Evolutionary conservation across 2,329 filamentous ascomycete genomes (phyloP), one percentile per base, ranked within the genome.

Genomic region (Aspergillus calidoustus): DNA sequence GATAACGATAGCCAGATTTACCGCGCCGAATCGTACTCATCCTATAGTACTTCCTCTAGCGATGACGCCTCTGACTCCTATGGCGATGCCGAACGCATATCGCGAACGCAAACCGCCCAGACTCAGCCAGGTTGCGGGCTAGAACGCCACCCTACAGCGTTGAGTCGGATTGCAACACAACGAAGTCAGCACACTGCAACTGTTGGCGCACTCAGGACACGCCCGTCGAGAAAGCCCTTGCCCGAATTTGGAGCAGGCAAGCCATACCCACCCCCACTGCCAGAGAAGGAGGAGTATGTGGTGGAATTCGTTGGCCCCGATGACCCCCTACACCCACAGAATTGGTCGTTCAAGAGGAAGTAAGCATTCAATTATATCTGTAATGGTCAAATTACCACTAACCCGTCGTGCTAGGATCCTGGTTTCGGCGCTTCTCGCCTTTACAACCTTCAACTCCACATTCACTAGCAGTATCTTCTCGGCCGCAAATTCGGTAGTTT

Each of bases 391-490:
- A 38, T 38, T 15, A 17, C 11, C 4, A 38, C 50, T 25, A 17
- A 52, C n/a, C 19, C 13, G 30, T n/a, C 5, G 15, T 11, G 13
- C 7, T 48, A 73, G 68, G 38, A 66, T 75, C 13, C 58, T 68
- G n/a, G 70, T 66, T 4, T 69, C 66, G n/a, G 57, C 68, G 31
- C 70, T 75, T 54, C 68, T 77, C 15, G 70, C 69, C 34, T 87
- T 81, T 62, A 84, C 82, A 9, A 86, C 84, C 2, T 76, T 87
- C 47, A 77, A 79, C 19, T 80, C 83, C 0, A 82, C 85, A 4
- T 86, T 87, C 63, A 81, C 80, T 0, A 79, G 76, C n/a, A 89
- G 86, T 76, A 87, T 93, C 71, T 93, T 91, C 79, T 91, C 89
- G 1, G 80, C 87, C 25, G 89, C 89, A 6, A 91, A 87, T 1